Evolutionary conservation across 805 yeast genomes (phyloP).

Genomic region (Yamadazyma ubonensis): DNA sequence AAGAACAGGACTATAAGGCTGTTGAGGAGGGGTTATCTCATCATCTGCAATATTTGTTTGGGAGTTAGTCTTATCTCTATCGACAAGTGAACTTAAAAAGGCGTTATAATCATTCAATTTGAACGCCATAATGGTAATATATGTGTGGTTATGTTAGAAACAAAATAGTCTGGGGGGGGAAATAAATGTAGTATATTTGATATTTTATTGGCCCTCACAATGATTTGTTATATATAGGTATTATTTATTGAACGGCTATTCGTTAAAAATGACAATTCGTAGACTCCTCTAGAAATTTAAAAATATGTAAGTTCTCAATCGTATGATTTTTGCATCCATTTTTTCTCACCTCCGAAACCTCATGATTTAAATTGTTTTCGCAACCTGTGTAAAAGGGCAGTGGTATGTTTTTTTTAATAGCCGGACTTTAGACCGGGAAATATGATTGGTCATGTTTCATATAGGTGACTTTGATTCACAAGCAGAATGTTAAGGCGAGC

Average conservation of each 20-base stretch:
- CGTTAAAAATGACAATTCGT: background rate
- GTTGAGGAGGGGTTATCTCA: background rate
- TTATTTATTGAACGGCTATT: background rate
- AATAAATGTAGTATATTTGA: no score
- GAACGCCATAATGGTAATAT: constrained; percentile 23
- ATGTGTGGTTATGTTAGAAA: background rate
- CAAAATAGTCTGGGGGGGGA: no score
- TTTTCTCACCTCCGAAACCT: constrained; percentile 2
- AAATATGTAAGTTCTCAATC: background rate
- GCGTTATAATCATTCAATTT: constrained; percentile 30
- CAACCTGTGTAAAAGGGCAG: background rate
- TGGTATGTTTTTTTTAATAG: constrained; percentile 1
- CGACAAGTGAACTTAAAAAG: constrained; percentile 23
- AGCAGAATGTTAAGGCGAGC: no score
- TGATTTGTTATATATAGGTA: no score
- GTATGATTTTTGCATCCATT: constrained; percentile 14
- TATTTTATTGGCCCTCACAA: no score
- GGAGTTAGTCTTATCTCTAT: constrained; percentile 1
- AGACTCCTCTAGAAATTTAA: background rate
- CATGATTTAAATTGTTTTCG: constrained; percentile 3
- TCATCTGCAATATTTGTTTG: background rate
- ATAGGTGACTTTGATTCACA: no score
- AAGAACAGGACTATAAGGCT: constrained; percentile 1
- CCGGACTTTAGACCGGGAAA: background rate
- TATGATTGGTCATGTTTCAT: background rate